A percentile compares a stretch with the other conserved stretches of the same genome.
Evolutionary conservation across 1,139 yeast species (phyloP).

Genomic region (Debaryomyces nepalensis): DNA sequence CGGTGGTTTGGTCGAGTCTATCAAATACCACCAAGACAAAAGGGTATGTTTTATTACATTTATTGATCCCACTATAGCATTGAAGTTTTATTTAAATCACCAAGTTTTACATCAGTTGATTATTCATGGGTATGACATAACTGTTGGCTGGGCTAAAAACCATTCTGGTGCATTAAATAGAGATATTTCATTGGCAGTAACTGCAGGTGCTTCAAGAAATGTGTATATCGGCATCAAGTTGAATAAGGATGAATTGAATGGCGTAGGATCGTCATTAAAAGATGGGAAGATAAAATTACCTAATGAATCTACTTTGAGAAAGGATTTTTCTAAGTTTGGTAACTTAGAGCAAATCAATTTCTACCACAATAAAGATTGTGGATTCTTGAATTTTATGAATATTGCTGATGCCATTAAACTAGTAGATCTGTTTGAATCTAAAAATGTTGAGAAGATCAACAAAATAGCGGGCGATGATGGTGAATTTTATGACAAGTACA

Average conservation of each 20-base stretch:
- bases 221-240: constrained; percentile 48
- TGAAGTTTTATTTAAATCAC: constrained; percentile 47
- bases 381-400: constrained; percentile 48
- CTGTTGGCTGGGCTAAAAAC: constrained; percentile 53
- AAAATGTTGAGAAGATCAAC: constrained; percentile 25
- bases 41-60: constrained; percentile 51
- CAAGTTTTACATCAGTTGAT: constrained; percentile 52
- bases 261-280: constrained; percentile 11
- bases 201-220: constrained; percentile 55
- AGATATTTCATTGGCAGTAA: constrained; percentile 48
- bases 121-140: constrained; percentile 50
- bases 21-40: constrained; percentile 42
- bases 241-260: constrained; percentile 25
- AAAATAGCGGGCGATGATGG: constrained; percentile 30
- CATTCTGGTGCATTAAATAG: constrained; percentile 47
- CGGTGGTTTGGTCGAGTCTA: constrained; percentile 51
- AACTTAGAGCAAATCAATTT: constrained; percentile 52
- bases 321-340: constrained; percentile 46
- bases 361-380: constrained; percentile 51
- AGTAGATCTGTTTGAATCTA: constrained; percentile 38
- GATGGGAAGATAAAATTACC: constrained; percentile 33
- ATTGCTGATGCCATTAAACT: constrained; percentile 44
- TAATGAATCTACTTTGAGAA: constrained; percentile 45
- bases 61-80: constrained; percentile 47
- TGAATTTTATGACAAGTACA: constrained; percentile 44